Evolutionary conservation across 129 eudicot species (phyloP).

Genomic region (Chrysanthemum seticuspe): DNA sequence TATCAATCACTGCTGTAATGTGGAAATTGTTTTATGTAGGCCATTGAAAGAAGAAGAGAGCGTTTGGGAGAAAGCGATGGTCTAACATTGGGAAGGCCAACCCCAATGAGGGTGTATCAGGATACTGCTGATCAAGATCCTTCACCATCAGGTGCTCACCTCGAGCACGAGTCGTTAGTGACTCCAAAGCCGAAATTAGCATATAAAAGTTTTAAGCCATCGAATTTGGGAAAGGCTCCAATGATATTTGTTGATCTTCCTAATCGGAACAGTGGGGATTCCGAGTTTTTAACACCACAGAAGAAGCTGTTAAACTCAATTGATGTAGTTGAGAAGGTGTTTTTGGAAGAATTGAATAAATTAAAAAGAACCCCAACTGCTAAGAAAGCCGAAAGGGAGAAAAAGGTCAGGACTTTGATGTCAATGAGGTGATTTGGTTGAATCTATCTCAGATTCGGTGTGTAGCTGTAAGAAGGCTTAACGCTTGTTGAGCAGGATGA

Average conservation of each 20-base stretch:
- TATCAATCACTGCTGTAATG: no score
- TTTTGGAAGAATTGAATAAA: conserved; percentile 62
- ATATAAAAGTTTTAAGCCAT: conserved; percentile 21
- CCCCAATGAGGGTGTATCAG: conserved; percentile 26
- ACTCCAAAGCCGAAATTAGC: conserved; percentile 48
- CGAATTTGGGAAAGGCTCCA: conserved; percentile 46
- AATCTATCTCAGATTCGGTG: conserved; percentile 10
- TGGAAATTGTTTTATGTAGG: conserved; percentile 34
- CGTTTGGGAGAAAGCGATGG: conserved; percentile 49
- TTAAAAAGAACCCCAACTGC: conserved; percentile 73
- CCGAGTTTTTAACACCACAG: conserved; percentile 65
- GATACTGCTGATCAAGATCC: conserved; percentile 36
- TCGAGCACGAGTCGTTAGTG: conserved; percentile 55
- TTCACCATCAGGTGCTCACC: conserved; percentile 55
- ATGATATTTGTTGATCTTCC: conserved; percentile 44
- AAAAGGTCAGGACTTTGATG: conserved; percentile 60
- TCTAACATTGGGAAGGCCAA: conserved; percentile 44
- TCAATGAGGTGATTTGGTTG: conserved; percentile 56
- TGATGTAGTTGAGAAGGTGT: conserved; percentile 71
- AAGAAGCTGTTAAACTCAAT: conserved; percentile 78
- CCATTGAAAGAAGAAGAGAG: conserved; percentile 74
- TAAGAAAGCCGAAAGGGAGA: conserved; percentile 71
- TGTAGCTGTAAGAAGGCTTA: conserved; percentile 26
- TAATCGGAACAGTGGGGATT: conserved; percentile 31
- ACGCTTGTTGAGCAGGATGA: conserved; percentile 42